Percentiles rank a stretch among this genome's conserved stretches.
These are phyloP conservation scores for Neoarthrinium moseri DNA, from an alignment of 2,329 filamentous ascomycete species.

Conservation along the genomic window DNA sequence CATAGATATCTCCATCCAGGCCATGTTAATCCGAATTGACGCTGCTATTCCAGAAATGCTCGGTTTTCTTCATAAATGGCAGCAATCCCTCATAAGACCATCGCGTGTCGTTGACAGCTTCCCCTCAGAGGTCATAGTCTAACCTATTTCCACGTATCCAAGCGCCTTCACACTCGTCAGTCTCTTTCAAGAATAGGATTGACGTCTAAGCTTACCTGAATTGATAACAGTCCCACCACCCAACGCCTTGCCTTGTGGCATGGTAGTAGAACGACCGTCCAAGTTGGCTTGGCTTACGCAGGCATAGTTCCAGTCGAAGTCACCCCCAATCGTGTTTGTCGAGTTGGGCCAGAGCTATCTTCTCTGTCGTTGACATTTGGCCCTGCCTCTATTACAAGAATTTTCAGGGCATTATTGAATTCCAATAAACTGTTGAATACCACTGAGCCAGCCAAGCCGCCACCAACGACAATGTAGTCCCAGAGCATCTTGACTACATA, in stretches of 20 bases:
- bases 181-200: too few species aligned
- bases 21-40: too few species aligned
- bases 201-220: too few species aligned
- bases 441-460: conserved; percentile 17
- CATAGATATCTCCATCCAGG: too few species aligned
- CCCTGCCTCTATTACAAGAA: conserved; percentile 34
- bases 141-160: too few species aligned
- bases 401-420: conserved; percentile 14
- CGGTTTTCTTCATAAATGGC: too few species aligned
- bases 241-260: conserved; percentile 30
- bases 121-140: too few species aligned
- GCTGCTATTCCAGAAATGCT: too few species aligned
- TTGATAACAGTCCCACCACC: conserved; percentile 36
- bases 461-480: conserved; percentile 21
- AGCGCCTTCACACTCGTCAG: too few species aligned
- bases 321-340: conserved; percentile 19
- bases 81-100: too few species aligned
- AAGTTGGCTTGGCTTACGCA: conserved; percentile 22
- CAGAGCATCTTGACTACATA: too few species aligned
- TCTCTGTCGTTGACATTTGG: conserved; percentile 18
- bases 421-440: conserved; percentile 13
- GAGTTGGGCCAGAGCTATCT: conserved; percentile 18
- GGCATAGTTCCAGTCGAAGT: conserved; percentile 28
- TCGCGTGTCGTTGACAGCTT: too few species aligned
- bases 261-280: conserved; percentile 16